Conservation (phyloP, 148 eudicot species). For the Amaranthus palmeri region DNA sequence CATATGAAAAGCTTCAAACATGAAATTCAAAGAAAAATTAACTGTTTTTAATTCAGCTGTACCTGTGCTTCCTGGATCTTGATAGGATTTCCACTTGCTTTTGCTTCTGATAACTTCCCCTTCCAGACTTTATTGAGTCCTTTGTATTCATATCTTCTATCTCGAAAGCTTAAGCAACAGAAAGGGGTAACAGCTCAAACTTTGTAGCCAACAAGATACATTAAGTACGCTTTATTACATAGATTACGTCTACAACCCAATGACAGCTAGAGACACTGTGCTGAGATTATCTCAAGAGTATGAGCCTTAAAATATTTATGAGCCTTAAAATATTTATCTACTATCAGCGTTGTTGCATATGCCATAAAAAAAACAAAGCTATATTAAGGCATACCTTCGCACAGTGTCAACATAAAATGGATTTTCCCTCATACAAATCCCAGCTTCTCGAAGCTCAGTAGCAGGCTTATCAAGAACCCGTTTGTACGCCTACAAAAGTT, state of each 20-base stretch:
- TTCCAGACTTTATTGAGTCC: constrained; percentile 98
- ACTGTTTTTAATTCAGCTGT: constrained; percentile 9
- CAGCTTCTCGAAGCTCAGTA: constrained; percentile 92
- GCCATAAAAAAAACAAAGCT: not conserved
- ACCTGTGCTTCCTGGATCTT: constrained; percentile 99
- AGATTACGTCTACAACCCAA: not conserved
- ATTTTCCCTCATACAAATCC: constrained; percentile 98
- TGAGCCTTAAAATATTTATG: not conserved
- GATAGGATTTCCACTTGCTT: constrained; percentile 85
- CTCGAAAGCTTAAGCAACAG: constrained; percentile 71
- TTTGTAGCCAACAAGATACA: constrained; percentile 3
- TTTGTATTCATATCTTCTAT: constrained; percentile 96
- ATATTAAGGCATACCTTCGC: constrained; percentile 56
- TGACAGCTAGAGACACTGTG: not conserved
- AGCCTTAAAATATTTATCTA: not conserved
- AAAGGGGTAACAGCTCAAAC: constrained; percentile 15
- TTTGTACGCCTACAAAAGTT: constrained; percentile 63
- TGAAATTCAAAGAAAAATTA: not conserved
- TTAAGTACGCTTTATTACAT: not conserved
- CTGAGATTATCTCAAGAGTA: not conserved
- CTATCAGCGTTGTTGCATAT: not conserved
- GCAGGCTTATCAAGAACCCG: constrained; percentile 89
- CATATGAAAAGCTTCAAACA: not conserved
- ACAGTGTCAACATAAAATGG: constrained; percentile 98
- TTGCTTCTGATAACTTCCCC: constrained; percentile 90